phyloP scores from a whole-genome alignment of 306 rosid genomes.

The Rosa rugosa region DNA sequence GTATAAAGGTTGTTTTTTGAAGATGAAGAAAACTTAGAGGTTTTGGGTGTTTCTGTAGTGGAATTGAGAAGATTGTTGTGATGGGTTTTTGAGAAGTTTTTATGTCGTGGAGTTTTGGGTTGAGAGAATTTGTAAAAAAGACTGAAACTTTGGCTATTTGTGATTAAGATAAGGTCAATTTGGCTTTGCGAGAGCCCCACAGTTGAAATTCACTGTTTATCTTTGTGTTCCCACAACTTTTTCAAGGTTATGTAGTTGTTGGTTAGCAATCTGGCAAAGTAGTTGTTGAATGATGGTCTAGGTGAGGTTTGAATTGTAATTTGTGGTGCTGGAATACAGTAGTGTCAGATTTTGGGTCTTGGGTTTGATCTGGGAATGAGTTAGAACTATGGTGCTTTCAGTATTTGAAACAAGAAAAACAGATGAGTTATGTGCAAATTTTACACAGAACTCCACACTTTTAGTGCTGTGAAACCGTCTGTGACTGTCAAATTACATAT shows the following conservation, averaged over 20 bases:
- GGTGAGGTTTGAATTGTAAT: slow-evolving; percentile 4
- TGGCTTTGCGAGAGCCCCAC: background rate
- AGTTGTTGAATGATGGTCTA: background rate
- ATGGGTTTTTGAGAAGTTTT: background rate
- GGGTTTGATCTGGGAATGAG: slow-evolving; percentile 5
- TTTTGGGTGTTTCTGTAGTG: background rate
- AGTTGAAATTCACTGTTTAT: background rate
- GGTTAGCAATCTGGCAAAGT: background rate
- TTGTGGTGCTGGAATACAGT: background rate
- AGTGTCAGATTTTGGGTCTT: background rate
- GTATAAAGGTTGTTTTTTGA: background rate
- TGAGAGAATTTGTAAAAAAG: background rate
- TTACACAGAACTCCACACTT: background rate
- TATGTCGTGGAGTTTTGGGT: background rate
- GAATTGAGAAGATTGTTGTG: background rate
- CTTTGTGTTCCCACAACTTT: background rate
- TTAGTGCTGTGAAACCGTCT: background rate
- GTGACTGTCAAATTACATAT: background rate
- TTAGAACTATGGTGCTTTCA: slow-evolving; percentile 1
- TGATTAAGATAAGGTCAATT: background rate
- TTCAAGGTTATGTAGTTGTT: slow-evolving; percentile 1
- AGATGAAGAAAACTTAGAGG: background rate
- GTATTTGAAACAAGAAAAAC: background rate
- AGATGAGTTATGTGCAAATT: background rate
- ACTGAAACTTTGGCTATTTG: background rate